A percentile compares a stretch with the other conserved stretches of the same genome.
Conservation (phyloP, 176 grass and related monocot species). For the Urochloa ruziziensis region DNA sequence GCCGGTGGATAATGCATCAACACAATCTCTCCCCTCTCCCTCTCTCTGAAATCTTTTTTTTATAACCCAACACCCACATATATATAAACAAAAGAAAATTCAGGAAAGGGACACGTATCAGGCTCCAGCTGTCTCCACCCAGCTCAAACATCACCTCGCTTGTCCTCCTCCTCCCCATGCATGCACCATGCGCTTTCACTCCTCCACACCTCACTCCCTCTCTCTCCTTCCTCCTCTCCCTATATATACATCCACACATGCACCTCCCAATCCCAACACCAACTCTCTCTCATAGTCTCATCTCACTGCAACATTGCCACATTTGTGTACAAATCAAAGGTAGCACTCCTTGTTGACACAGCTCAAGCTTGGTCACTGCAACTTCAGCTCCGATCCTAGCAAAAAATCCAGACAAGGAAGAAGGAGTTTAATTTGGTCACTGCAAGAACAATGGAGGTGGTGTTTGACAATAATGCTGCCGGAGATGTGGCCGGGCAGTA, state of each 20-base stretch:
- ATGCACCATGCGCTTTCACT: slow-evolving; percentile 32
- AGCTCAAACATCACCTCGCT: slow-evolving; percentile 14
- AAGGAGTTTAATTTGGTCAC: not conserved
- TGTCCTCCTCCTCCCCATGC: slow-evolving; percentile 33
- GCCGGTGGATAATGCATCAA: slow-evolving; percentile 46
- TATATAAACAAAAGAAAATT: not conserved
- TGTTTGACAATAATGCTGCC: not conserved
- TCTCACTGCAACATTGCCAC: not conserved
- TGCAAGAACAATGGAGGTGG: slow-evolving; percentile 20
- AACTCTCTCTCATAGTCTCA: not conserved
- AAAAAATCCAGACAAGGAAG: not conserved
- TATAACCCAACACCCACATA: not conserved
- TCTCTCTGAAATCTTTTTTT: not conserved
- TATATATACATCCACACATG: slow-evolving; percentile 10
- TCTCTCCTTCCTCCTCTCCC: not conserved
- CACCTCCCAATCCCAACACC: slow-evolving; percentile 28
- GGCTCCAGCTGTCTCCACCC: slow-evolving; percentile 58
- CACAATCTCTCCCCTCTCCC: not conserved
- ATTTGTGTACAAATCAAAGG: too few relatives aligned
- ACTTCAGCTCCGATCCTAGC: not conserved
- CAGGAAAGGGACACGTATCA: slow-evolving; percentile 27
- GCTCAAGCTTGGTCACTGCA: not conserved
- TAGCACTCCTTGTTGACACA: not conserved
- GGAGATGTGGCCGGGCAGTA: slow-evolving; percentile 39
- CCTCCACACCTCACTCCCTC: not conserved